These are phyloP conservation scores for Apophysomyces elegans DNA, from an alignment of 371 early-diverging fungal genomes.

Conservation along the genomic window DNA sequence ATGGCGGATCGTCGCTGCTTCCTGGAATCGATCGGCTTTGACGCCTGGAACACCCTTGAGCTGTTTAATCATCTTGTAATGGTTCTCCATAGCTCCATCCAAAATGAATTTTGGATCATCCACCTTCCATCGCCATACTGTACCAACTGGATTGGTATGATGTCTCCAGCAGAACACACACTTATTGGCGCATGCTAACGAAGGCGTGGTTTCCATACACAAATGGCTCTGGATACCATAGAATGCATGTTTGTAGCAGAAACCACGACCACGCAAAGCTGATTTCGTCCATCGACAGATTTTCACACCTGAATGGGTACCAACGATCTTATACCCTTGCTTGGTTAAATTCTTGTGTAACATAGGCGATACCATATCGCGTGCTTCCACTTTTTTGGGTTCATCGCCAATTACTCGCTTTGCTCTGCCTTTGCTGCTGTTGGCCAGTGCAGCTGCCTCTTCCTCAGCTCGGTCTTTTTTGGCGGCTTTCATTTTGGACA, in stretches of 20 bases:
- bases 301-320: slow-evolving; percentile 82
- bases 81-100: slow-evolving; percentile 77
- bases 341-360: slow-evolving; percentile 75
- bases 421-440: slow-evolving; percentile 52
- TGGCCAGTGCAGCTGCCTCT: slow-evolving; percentile 52
- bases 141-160: slow-evolving; percentile 83
- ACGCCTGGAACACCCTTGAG: slow-evolving; percentile 83
- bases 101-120: slow-evolving; percentile 76
- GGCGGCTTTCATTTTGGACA: slow-evolving; percentile 60
- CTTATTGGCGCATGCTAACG: slow-evolving; percentile 83
- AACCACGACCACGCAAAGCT: slow-evolving; percentile 78
- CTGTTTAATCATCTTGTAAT: slow-evolving; percentile 82
- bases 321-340: slow-evolving; percentile 83
- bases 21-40: slow-evolving; percentile 74
- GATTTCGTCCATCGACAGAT: slow-evolving; percentile 86
- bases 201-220: slow-evolving; percentile 76
- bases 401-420: slow-evolving; percentile 47
- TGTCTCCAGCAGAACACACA: slow-evolving; percentile 87
- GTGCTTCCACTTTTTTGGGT: slow-evolving; percentile 32
- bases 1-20: slow-evolving; percentile 72
- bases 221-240: slow-evolving; percentile 71
- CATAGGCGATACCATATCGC: slow-evolving; percentile 82
- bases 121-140: slow-evolving; percentile 78
- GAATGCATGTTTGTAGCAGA: slow-evolving; percentile 82
- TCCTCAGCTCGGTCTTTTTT: slow-evolving; percentile 60